Percentiles rank a stretch among this genome's conserved stretches.
Conservation (phyloP, 345 rosid genomes). For the Citrus sp. region DNA sequence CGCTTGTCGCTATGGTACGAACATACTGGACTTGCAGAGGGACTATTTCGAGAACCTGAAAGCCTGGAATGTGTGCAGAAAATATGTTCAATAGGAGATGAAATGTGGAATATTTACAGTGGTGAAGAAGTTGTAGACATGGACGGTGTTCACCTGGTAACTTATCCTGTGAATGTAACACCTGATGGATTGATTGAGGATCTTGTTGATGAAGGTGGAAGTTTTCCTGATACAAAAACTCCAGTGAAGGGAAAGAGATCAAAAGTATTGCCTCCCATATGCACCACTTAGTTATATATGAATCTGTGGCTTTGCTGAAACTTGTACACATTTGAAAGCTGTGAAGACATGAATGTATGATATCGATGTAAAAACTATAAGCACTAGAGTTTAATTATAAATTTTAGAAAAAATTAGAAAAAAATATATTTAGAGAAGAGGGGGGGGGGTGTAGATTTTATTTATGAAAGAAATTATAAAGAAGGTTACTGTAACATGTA, state of each 20-base stretch:
- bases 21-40: conserved; percentile 51
- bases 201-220: conserved; percentile 30
- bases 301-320: neutral
- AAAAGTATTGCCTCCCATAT: conserved; percentile 55
- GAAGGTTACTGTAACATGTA: neutral
- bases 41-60: conserved; percentile 46
- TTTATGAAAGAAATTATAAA: no score
- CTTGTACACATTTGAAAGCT: neutral
- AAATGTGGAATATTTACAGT: conserved; percentile 72
- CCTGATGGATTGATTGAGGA: conserved; percentile 57
- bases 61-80: conserved; percentile 54
- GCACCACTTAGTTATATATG: conserved; percentile 44
- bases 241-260: conserved; percentile 73
- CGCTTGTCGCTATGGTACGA: conserved; percentile 75
- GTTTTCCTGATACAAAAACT: conserved; percentile 75
- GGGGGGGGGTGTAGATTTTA: no score
- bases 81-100: conserved; percentile 47
- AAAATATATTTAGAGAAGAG: no score
- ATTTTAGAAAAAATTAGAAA: no score
- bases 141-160: conserved; percentile 70
- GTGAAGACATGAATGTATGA: neutral
- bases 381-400: neutral
- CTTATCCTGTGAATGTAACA: conserved; percentile 55
- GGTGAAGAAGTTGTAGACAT: conserved; percentile 66
- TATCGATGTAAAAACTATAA: neutral